Evolutionary conservation across 345 rosid genomes (phyloP).

Genomic region (Eucalyptus rudis): DNA sequence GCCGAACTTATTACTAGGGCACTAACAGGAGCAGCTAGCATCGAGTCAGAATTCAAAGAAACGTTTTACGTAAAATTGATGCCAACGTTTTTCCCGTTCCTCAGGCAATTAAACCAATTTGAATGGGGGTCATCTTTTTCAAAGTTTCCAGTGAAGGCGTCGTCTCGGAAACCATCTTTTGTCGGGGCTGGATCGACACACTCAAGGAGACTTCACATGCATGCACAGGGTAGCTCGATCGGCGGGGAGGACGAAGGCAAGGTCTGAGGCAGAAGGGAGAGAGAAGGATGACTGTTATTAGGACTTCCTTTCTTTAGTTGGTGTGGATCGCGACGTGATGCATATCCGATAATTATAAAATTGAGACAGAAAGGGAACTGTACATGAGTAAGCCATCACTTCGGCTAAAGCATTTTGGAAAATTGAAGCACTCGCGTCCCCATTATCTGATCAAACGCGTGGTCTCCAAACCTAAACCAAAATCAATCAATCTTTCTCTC

Average conservation of each 20-base stretch:
- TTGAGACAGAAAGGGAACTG: not conserved
- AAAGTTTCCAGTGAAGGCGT: not conserved
- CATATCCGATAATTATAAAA: not conserved
- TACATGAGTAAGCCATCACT: no score
- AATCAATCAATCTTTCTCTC: not conserved
- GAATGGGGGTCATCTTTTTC: no score
- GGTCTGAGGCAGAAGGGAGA: not conserved
- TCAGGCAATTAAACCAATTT: no score
- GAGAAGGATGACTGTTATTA: not conserved
- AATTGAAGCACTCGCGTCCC: not conserved
- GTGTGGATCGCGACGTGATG: not conserved
- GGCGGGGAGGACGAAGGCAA: not conserved
- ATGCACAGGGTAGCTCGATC: not conserved
- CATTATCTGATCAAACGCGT: not conserved
- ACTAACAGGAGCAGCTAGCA: not conserved
- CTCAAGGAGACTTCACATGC: not conserved
- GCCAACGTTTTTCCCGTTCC: not conserved
- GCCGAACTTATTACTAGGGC: not conserved
- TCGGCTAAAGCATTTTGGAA: not conserved
- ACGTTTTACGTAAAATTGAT: not conserved
- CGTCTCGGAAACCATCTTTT: not conserved
- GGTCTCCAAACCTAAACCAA: not conserved
- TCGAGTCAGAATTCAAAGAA: not conserved
- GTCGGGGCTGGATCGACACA: not conserved
- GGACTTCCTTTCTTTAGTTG: not conserved